phyloP scores from a whole-genome alignment of 192 early-diverging fungal species.

The Coemansia reversa region DNA sequence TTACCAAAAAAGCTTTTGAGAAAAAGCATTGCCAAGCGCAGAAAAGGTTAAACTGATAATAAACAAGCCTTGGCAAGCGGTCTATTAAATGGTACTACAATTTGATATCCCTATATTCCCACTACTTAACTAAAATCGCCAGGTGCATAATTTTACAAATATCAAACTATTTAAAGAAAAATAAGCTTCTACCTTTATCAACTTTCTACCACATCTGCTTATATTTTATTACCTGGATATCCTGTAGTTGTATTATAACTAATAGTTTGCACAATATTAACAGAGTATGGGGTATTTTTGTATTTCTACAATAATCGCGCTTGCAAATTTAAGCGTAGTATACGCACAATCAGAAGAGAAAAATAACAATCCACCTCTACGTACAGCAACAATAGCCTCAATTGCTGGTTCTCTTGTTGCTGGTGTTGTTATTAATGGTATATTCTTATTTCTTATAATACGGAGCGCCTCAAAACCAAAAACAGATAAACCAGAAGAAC shows the following conservation, averaged over 20 bases:
- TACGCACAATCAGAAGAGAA: background rate
- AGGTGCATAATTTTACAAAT: no score
- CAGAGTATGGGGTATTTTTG: background rate
- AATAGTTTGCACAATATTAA: background rate
- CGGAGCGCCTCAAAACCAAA: background rate
- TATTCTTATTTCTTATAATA: background rate
- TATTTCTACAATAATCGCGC: background rate
- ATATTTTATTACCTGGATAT: background rate
- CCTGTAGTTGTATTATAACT: background rate
- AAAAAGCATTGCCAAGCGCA: no score
- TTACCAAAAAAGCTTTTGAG: no score
- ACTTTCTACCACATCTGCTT: no score
- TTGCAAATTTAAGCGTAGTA: background rate
- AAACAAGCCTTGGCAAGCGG: no score
- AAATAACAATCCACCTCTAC: background rate
- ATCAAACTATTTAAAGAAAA: no score
- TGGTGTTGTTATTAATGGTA: background rate
- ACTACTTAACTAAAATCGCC: no score
- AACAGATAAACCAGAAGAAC: no score
- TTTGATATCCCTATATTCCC: no score
- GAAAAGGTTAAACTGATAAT: no score
- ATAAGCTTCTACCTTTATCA: no score
- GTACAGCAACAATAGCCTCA: background rate
- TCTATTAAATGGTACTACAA: no score
- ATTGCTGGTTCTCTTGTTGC: background rate